Conservation (phyloP, 352 stramenopile genomes). For the Thraustotheca clavata region DNA sequence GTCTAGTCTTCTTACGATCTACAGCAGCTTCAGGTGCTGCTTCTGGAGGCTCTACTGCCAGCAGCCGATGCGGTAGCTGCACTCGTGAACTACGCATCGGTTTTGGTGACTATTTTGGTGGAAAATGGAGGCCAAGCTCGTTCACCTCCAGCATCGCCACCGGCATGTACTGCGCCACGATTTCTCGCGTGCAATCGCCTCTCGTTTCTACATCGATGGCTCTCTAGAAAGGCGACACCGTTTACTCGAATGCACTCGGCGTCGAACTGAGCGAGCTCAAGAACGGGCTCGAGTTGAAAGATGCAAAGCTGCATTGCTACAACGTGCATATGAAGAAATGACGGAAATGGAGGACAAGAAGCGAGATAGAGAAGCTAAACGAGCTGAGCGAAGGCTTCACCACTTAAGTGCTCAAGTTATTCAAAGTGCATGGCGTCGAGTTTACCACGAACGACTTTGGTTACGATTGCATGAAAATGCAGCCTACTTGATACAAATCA, state of each 20-base stretch:
- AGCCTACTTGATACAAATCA: conserved; percentile 1
- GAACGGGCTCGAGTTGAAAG: conserved; percentile 6
- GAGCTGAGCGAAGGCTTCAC: background rate
- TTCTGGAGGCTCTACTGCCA: background rate
- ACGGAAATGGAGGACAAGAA: conserved; percentile 15
- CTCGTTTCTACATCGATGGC: conserved; percentile 11
- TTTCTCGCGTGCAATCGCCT: conserved; percentile 10
- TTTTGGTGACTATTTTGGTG: background rate
- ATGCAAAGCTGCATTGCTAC: conserved; percentile 1
- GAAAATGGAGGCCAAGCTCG: conserved; percentile 13
- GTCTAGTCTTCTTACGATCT: conserved; percentile 1
- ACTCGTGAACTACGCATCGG: background rate
- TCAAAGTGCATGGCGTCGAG: background rate
- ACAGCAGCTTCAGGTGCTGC: background rate
- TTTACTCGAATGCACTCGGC: background rate
- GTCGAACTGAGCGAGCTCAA: background rate
- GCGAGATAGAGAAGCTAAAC: conserved; percentile 4
- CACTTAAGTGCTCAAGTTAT: background rate
- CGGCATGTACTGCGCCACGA: conserved; percentile 8
- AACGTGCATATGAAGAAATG: background rate
- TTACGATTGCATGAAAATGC: conserved; percentile 3
- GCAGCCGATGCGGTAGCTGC: conserved; percentile 10
- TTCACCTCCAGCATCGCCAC: conserved; percentile 14
- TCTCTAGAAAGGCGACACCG: background rate
- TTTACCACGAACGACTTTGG: conserved; percentile 2